A percentile compares a stretch with the other conserved stretches of the same genome.
Conservation (phyloP, 257 asterid species). For the Solanum tarijense region DNA sequence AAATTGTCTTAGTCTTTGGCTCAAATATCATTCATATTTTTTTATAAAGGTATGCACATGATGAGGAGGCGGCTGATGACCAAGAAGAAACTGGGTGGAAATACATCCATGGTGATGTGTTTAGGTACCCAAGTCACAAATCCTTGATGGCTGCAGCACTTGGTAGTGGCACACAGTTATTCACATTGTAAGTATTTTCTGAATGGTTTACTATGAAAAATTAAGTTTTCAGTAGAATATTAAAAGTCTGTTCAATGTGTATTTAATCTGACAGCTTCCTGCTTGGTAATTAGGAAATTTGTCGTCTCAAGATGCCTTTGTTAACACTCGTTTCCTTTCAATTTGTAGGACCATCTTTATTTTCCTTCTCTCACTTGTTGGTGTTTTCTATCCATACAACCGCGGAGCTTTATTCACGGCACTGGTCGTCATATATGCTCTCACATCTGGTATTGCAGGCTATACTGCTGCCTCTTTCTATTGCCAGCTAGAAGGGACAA, state of each 20-base stretch:
- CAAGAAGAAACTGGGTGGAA: slow-evolving; percentile 32
- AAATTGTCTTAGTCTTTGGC: neutral
- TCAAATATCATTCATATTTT: neutral
- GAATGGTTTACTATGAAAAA: neutral
- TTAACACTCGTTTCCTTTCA: neutral
- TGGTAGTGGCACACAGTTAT: slow-evolving; percentile 23
- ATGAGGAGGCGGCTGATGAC: slow-evolving; percentile 23
- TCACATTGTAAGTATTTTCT: slow-evolving; percentile 11
- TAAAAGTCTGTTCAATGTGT: neutral
- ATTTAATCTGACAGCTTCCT: neutral
- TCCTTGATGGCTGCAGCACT: slow-evolving; percentile 22
- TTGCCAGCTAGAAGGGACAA: slow-evolving; percentile 24
- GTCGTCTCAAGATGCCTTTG: neutral
- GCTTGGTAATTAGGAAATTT: neutral
- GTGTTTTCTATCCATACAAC: slow-evolving; percentile 27
- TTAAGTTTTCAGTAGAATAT: neutral
- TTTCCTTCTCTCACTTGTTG: slow-evolving; percentile 22
- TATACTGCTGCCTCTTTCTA: slow-evolving; percentile 24
- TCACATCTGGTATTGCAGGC: slow-evolving; percentile 25
- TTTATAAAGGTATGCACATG: slow-evolving; percentile 17
- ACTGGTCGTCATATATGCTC: slow-evolving; percentile 25
- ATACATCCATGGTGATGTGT: slow-evolving; percentile 29
- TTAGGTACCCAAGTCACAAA: slow-evolving; percentile 18
- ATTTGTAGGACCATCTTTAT: slow-evolving; percentile 17
- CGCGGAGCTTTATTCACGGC: slow-evolving; percentile 27